Evolutionary conservation across 2,329 filamentous ascomycete genomes (phyloP).

Genomic region (Niveomyces coronatus): DNA sequence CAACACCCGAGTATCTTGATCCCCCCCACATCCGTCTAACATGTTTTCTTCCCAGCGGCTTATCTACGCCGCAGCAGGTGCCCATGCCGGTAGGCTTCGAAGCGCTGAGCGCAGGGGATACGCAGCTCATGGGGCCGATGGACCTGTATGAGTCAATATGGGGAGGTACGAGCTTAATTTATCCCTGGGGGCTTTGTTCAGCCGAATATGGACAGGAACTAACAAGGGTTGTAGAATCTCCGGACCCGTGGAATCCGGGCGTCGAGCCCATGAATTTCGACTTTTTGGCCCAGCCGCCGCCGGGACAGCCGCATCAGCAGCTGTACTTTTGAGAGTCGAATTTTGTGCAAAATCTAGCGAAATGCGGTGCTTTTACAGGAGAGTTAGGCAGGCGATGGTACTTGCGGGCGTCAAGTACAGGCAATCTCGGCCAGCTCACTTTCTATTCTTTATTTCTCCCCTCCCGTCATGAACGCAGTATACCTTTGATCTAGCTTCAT

Average conservation of each 20-base stretch:
- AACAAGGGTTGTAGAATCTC: constrained; percentile 35
- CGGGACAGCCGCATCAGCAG: constrained; percentile 46
- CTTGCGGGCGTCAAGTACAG: no score
- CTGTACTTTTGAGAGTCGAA: constrained; percentile 39
- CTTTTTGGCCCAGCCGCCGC: constrained; percentile 48
- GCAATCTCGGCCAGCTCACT: no score
- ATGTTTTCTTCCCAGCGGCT: constrained; percentile 14
- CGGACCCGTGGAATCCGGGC: constrained; percentile 47
- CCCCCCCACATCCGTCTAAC: constrained; percentile 12
- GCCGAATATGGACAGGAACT: background rate
- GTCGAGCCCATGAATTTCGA: constrained; percentile 50
- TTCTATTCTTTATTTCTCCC: no score
- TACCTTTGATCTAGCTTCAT: no score
- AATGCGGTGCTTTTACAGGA: no score
- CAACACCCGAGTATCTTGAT: no score
- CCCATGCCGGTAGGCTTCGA: constrained; percentile 28
- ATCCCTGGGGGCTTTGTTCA: background rate
- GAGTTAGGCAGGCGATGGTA: no score
- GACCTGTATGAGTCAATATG: constrained; percentile 60
- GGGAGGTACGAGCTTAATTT: constrained; percentile 41
- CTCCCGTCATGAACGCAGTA: no score
- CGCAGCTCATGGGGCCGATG: constrained; percentile 54
- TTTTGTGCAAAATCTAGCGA: background rate
- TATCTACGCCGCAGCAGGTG: constrained; percentile 29
- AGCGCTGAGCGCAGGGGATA: constrained; percentile 45